Base-by-base conservation (phyloP, 345 rosid genomes). In the Acer negundo region DNA sequence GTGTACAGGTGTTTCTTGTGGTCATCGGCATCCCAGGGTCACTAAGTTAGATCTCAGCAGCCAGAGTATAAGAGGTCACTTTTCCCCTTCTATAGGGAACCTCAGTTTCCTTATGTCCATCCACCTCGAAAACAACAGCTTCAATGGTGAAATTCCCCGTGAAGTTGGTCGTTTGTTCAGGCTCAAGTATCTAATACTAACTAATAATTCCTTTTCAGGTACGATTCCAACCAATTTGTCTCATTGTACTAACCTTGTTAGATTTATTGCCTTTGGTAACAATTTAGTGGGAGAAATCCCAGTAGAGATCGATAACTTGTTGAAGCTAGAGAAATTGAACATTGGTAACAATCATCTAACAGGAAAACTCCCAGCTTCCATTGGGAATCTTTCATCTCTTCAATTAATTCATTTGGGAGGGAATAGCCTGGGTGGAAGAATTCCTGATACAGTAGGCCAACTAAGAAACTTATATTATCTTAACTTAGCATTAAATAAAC, bases 331-430 rank as follows among this genome's bases (percentile, higher is more conserved):
- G 13, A 3, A 4, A 6, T 26, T 68, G 12, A 9, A 44, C 5
- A 0, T 68, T n/a, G 16, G 24, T 1, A 2, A 3, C 12, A 81
- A 81, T 47, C 40, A n/a, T 15, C 62, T 77, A 1, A 22, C 53
- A 9, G 75, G 80, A 16, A 12, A 22, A 0, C 28, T 81, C 20
- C 85, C 84, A 2, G 15, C 69, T 23, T 78, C 75, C 10, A 7
- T 84, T 1, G 82, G 78, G 10, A 80, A 78, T 64, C 11, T 75
- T 0, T 74, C 72, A 19, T 55, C 75, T 3, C 75, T 80, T 8
- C n/a, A 35, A 35, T 31, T 31, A 31, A 31, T 79, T 15, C 42
- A 31, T n/a, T 1, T 73, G 1, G 44, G 7, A 0, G 6, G 0
- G 5, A 80, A 80, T 47, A 20, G 0, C 0, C 66, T 85, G 1